A percentile compares a stretch with the other conserved stretches of the same genome.
Evolutionary conservation across 2,329 filamentous ascomycete genomes (phyloP).

Genomic region (Pseudogymnoascus sp.): DNA sequence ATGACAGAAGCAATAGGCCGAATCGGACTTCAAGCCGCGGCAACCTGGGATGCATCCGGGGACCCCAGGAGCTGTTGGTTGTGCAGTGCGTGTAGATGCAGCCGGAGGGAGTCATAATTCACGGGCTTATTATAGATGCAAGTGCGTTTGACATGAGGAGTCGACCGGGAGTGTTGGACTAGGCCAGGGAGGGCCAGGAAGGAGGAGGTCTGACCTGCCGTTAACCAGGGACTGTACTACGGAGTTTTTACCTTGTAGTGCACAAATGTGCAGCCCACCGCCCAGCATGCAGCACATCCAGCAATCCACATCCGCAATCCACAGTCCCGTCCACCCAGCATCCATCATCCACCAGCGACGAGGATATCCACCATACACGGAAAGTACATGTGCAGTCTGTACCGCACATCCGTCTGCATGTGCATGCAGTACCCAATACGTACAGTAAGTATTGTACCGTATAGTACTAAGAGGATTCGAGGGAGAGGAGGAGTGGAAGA

Average conservation of each 20-base stretch:
- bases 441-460: not conserved
- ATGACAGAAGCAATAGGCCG: not conserved
- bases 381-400: slow-evolving; percentile 1
- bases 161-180: not conserved
- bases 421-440: slow-evolving; percentile 4
- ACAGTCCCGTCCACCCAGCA: not conserved
- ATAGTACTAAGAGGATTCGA: not conserved
- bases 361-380: not conserved
- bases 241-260: not conserved
- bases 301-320: not conserved
- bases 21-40: slow-evolving; percentile 7
- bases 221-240: slow-evolving; percentile 5
- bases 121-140: slow-evolving; percentile 1
- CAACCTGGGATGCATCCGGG: not conserved
- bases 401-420: slow-evolving; percentile 3
- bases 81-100: not conserved
- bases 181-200: not conserved
- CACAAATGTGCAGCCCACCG: not conserved
- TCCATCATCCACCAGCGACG: not conserved
- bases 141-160: not conserved
- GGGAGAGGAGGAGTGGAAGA: not conserved
- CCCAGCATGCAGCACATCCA: not conserved
- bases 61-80: slow-evolving; percentile 8
- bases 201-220: not conserved
- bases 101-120: not conserved